Base-by-base conservation (phyloP, 2,329 filamentous ascomycete species). In the Rutstroemia sp. region DNA sequence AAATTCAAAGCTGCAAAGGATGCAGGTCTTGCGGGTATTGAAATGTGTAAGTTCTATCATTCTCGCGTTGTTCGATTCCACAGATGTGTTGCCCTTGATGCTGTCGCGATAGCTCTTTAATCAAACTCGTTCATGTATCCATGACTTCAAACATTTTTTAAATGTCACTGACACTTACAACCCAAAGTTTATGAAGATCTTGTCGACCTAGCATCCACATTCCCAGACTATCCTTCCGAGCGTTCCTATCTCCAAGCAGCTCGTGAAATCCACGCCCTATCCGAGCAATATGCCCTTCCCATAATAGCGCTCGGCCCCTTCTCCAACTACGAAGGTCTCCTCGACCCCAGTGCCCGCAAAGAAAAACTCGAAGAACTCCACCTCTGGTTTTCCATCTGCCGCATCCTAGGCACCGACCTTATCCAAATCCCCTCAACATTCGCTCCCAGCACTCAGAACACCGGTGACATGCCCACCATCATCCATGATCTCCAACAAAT, bases 391-490 rank as follows among this genome's bases (percentile, higher is more conserved):
- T 68, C 78, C 42, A 73, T 94, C 10, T 83, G 81, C 5, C 75
- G 78, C 17, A 77, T 78, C 10, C 84, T 92, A 0, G 73, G 75
- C 7, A 92, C 88, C 1, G 82, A 91, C 65, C 76, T 88, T 46
- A 87, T 94, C 57, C 81, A 87, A 60, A 82, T 94, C 30, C 88
- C 89, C 5, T 87, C 78, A 61, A 90, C 88, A 67, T 77, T 90
- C 25, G 46, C 61, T 27, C 6, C 25, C 2, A 58, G 58, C 0
- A 50, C 63, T 46, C 58, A 57, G 2, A 74, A 75, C 16, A 80
- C 76, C 1, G 73, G 72, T 16, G 78, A 83, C 59, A 64, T 79
- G 23, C 70, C 77, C 23, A 68, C 83, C 9, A 83, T 88, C 56
- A 76, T 84, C 1, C 68, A 73, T 1, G 88, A 92, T 62, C 74